These are phyloP conservation scores for Amauroascus niger DNA, from an alignment of 2,329 filamentous ascomycete genomes.

Conservation along the genomic window DNA sequence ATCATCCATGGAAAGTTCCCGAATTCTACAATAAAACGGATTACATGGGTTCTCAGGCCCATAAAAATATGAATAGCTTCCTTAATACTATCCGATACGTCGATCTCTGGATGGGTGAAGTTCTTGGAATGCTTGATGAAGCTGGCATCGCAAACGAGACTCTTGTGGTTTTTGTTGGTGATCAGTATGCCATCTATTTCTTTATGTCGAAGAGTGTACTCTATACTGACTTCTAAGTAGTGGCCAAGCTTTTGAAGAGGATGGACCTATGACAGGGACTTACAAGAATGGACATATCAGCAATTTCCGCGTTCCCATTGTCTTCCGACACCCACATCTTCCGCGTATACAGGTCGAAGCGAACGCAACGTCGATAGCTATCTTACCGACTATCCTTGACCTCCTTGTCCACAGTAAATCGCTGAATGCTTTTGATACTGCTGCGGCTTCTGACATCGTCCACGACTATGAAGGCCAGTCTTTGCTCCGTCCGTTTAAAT, in stretches of 20 bases:
- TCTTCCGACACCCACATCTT: constrained; percentile 38
- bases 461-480: constrained; percentile 42
- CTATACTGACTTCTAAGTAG: constrained; percentile 16
- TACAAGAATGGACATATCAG: constrained; percentile 39
- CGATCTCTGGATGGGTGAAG: constrained; percentile 33
- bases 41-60: constrained; percentile 22
- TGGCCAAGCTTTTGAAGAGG: constrained; percentile 38
- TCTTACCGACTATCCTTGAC: constrained; percentile 41
- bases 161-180: constrained; percentile 40
- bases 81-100: constrained; percentile 36
- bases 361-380: constrained; percentile 36
- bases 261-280: constrained; percentile 30
- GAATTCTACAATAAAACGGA: constrained; percentile 22
- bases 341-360: constrained; percentile 34
- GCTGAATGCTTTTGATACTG: constrained; percentile 26
- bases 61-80: constrained; percentile 35
- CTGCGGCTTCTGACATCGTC: constrained; percentile 33
- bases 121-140: constrained; percentile 37
- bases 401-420: constrained; percentile 36
- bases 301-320: constrained; percentile 38
- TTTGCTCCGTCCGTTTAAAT: constrained; percentile 35
- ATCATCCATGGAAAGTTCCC: constrained; percentile 39
- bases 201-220: not conserved
- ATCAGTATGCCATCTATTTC: constrained; percentile 26
- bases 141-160: constrained; percentile 38